These are phyloP conservation scores for Fusarium chaquense DNA, from an alignment of 2,329 filamentous ascomycete species.

Conservation along the genomic window DNA sequence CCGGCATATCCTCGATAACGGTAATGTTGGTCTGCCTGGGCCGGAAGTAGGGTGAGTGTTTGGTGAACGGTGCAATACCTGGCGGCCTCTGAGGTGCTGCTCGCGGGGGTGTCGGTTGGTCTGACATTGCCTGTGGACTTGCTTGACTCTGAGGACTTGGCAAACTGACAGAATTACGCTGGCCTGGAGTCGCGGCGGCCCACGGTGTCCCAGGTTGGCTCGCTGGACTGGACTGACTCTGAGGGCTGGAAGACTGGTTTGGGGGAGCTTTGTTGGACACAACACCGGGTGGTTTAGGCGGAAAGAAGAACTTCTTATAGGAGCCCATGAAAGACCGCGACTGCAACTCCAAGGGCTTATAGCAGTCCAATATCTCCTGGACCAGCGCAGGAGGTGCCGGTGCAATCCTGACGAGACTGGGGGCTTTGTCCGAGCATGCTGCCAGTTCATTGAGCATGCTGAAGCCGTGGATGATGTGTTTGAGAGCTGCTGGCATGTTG, in stretches of 20 bases:
- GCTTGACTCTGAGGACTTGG: slow-evolving; percentile 53
- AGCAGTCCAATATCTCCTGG: slow-evolving; percentile 56
- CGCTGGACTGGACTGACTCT: slow-evolving; percentile 35
- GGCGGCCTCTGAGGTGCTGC: slow-evolving; percentile 46
- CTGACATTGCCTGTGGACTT: slow-evolving; percentile 45
- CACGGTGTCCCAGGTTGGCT: slow-evolving; percentile 49
- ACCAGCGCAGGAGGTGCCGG: slow-evolving; percentile 54
- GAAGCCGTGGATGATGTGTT: slow-evolving; percentile 57
- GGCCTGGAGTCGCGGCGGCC: slow-evolving; percentile 13
- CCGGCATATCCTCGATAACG: slow-evolving; percentile 51
- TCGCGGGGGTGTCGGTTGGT: slow-evolving; percentile 37
- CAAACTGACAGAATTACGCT: slow-evolving; percentile 39
- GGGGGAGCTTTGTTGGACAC: slow-evolving; percentile 12
- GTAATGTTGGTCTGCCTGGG: slow-evolving; percentile 50
- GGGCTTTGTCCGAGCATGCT: slow-evolving; percentile 52
- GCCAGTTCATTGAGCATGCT: slow-evolving; percentile 56
- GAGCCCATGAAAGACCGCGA: slow-evolving; percentile 56
- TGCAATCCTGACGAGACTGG: slow-evolving; percentile 54
- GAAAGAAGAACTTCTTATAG: slow-evolving; percentile 53
- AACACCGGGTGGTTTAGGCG: slow-evolving; percentile 33
- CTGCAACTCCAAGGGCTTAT: slow-evolving; percentile 55
- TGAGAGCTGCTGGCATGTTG: slow-evolving; percentile 56
- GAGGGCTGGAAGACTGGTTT: slow-evolving; percentile 19
- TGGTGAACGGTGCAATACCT: slow-evolving; percentile 54
- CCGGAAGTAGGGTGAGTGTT: slow-evolving; percentile 54